Evolutionary conservation across 179 eudicot genomes (phyloP).

Genomic region (Silene coronaria): DNA sequence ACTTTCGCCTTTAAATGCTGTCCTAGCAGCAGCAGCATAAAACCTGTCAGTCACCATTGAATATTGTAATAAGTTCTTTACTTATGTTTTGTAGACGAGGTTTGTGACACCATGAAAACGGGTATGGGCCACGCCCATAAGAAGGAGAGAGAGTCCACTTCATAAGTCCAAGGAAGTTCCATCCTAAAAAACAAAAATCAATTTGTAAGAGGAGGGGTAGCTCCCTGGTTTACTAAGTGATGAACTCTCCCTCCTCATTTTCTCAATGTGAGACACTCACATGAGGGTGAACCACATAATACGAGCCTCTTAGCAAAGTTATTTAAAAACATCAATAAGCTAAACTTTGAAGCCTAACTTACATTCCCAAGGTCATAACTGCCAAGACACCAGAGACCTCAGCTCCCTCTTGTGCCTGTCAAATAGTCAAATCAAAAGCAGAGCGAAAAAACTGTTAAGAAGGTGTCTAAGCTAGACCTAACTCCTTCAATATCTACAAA

Average conservation of each 20-base stretch:
- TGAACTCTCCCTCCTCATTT: too few relatives aligned
- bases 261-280: too few relatives aligned
- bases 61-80: not conserved
- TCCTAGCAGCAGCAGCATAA: slow-evolving; percentile 86
- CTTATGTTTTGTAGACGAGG: not conserved
- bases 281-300: too few relatives aligned
- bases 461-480: not conserved
- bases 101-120: not conserved
- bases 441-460: not conserved
- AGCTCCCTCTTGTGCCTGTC: slow-evolving; percentile 80
- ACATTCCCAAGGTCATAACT: slow-evolving; percentile 97
- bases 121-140: too few relatives aligned
- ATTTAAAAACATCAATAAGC: not conserved
- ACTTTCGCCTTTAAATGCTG: slow-evolving; percentile 90
- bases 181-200: too few relatives aligned
- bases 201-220: too few relatives aligned
- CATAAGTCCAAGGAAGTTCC: too few relatives aligned
- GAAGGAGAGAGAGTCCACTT: too few relatives aligned
- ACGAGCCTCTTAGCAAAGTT: too few relatives aligned
- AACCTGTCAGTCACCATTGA: slow-evolving; percentile 46
- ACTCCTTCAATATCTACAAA: not conserved
- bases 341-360: slow-evolving; percentile 31
- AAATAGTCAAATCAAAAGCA: slow-evolving; percentile 17
- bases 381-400: slow-evolving; percentile 87
- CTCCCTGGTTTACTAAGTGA: too few relatives aligned